Percentiles rank a stretch among this genome's conserved stretches.
phyloP scores from a whole-genome alignment of 768 basidiomycete genomes.

The Mrakia blollopis region DNA sequence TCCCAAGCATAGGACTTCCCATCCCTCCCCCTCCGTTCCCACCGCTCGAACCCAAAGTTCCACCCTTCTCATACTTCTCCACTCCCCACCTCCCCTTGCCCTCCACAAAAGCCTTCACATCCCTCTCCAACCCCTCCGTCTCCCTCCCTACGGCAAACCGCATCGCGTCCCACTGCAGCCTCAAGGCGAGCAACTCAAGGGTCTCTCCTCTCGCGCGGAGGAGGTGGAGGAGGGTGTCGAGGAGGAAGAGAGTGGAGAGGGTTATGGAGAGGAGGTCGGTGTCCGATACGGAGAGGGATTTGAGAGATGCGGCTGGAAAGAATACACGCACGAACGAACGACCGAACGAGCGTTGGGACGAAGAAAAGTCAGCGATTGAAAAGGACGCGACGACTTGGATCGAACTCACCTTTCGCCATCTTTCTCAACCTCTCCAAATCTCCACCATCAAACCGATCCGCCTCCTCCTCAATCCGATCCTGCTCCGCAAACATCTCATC shows the following conservation, averaged over 20 bases:
- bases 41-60: neutral
- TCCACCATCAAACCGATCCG: conserved; percentile 24
- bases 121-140: conserved; percentile 10
- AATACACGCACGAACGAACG: neutral
- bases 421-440: conserved; percentile 23
- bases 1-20: neutral
- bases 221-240: conserved; percentile 32
- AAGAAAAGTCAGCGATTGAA: neutral
- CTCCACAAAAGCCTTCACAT: conserved; percentile 15
- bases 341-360: neutral
- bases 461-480: conserved; percentile 33
- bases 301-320: conserved; percentile 27
- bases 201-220: conserved; percentile 29
- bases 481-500: conserved; percentile 22
- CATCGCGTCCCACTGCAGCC: conserved; percentile 30
- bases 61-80: conserved; percentile 3
- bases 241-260: conserved; percentile 28
- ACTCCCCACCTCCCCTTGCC: conserved; percentile 20
- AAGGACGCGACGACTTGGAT: neutral
- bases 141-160: conserved; percentile 12
- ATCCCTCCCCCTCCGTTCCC: neutral
- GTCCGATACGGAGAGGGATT: conserved; percentile 22
- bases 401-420: conserved; percentile 31
- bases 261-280: conserved; percentile 31
- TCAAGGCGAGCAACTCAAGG: conserved; percentile 27